Percentiles rank a stretch among this genome's conserved stretches.
Conservation (phyloP, 169 alveolate genomes). For the Cryptosporidium xiaoi region DNA sequence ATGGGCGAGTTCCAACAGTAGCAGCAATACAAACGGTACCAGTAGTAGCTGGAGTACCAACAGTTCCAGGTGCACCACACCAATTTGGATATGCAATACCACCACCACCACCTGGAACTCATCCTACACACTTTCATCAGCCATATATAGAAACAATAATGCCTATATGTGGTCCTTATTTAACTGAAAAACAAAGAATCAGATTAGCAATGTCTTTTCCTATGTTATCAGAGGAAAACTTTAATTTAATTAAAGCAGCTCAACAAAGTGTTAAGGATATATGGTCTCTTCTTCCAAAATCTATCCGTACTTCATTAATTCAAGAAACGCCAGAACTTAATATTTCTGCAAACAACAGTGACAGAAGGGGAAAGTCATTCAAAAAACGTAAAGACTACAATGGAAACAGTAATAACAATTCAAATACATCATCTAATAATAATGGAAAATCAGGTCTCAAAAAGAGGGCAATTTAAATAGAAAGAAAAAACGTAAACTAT, state of each 20-base stretch:
- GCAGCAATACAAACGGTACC: slow-evolving; percentile 33
- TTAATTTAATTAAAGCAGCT: slow-evolving; percentile 42
- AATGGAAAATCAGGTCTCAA: slow-evolving; percentile 14
- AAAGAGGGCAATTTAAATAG: slow-evolving; percentile 18
- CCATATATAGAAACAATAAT: slow-evolving; percentile 36
- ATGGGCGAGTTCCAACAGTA: slow-evolving; percentile 7
- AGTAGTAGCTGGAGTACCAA: slow-evolving; percentile 24
- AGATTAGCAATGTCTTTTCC: slow-evolving; percentile 66
- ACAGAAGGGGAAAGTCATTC: slow-evolving; percentile 21
- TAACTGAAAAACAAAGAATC: slow-evolving; percentile 60
- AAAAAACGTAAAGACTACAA: slow-evolving; percentile 56
- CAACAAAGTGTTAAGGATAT: slow-evolving; percentile 72
- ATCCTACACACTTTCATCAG: slow-evolving; percentile 34
- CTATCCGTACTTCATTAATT: slow-evolving; percentile 47
- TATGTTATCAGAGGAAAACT: slow-evolving; percentile 54
- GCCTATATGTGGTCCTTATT: slow-evolving; percentile 69
- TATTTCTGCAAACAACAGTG: not conserved
- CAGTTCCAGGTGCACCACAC: slow-evolving; percentile 20
- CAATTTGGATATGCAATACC: slow-evolving; percentile 36
- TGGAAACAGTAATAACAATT: not conserved
- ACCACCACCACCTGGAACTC: slow-evolving; percentile 31
- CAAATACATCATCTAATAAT: slow-evolving; percentile 24
- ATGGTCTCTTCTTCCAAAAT: slow-evolving; percentile 52
- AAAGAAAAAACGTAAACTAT: not conserved
- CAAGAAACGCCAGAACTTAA: slow-evolving; percentile 43